Evolutionary conservation across 306 rosid genomes (phyloP).

Genomic region (Rubus parviflorus): DNA sequence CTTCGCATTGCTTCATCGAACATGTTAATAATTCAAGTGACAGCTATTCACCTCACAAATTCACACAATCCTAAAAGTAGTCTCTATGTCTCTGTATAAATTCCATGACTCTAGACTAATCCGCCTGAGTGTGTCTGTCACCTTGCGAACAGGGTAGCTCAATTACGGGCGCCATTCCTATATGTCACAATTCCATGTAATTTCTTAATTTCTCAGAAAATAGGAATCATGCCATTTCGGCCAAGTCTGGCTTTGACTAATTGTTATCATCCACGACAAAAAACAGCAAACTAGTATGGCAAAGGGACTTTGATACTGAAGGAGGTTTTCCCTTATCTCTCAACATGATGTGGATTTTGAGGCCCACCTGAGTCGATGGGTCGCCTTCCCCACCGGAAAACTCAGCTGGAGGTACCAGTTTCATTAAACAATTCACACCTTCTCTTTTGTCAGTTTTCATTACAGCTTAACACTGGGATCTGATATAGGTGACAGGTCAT

Average conservation of each 20-base stretch:
- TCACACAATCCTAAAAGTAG: background rate
- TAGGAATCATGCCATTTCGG: background rate
- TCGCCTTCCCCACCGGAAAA: background rate
- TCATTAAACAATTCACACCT: slow-evolving; percentile 1
- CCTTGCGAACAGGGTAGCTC: background rate
- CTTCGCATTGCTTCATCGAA: background rate
- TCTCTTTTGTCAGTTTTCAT: background rate
- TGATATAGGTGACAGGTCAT: background rate
- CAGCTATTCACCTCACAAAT: background rate
- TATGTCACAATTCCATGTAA: background rate
- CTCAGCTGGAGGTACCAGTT: slow-evolving; percentile 7
- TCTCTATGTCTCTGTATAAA: background rate
- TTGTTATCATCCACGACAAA: background rate
- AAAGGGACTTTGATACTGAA: background rate
- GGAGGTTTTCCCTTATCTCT: background rate
- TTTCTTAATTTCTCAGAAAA: background rate
- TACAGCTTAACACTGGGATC: slow-evolving; percentile 9
- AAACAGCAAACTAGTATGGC: background rate
- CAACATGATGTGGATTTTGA: background rate
- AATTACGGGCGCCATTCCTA: background rate
- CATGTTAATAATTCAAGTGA: background rate
- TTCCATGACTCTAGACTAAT: background rate
- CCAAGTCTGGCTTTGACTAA: background rate
- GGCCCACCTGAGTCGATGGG: slow-evolving; percentile 1
- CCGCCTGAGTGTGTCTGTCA: background rate